Conservation (phyloP, 1,284 basidiomycete species). For the Testicularia cyperi region DNA sequence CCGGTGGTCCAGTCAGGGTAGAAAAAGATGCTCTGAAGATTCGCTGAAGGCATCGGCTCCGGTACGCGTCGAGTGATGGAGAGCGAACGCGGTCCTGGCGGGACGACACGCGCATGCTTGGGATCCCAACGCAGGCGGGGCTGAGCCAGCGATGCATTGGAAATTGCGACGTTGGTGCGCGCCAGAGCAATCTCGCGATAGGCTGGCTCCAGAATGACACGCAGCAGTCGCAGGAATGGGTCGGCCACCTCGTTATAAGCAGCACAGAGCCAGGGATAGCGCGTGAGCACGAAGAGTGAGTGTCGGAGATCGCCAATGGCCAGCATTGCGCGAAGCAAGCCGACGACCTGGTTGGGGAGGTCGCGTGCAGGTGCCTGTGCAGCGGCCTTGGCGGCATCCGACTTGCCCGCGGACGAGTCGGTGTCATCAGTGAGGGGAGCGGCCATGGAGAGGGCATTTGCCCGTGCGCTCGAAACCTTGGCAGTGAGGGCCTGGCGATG, state of each 20-base stretch:
- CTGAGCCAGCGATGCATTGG: constrained; percentile 59
- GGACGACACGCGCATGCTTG: constrained; percentile 15
- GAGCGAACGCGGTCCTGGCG: constrained; percentile 14
- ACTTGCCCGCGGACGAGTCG: constrained; percentile 25
- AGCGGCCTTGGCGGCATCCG: constrained; percentile 53
- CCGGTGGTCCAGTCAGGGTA: constrained; percentile 44
- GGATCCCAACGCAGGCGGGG: constrained; percentile 56
- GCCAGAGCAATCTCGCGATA: constrained; percentile 40
- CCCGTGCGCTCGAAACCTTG: constrained; percentile 66
- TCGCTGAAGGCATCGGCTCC: constrained; percentile 39
- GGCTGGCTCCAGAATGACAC: constrained; percentile 49
- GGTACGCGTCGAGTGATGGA: constrained; percentile 46
- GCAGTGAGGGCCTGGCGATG: constrained; percentile 71
- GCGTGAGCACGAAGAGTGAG: constrained; percentile 75
- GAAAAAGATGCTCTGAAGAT: constrained; percentile 47
- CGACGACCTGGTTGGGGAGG: constrained; percentile 75
- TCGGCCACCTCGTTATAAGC: constrained; percentile 79
- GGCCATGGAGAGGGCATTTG: constrained; percentile 79
- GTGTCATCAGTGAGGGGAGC: constrained; percentile 73
- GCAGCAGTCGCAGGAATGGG: constrained; percentile 62
- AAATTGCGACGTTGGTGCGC: constrained; percentile 68
- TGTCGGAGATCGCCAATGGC: constrained; percentile 79
- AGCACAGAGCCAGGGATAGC: constrained; percentile 82
- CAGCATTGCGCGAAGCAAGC: constrained; percentile 77
- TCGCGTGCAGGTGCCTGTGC: constrained; percentile 64